Evolutionary conservation across 2,329 filamentous ascomycete species (phyloP), one percentile per base, ranked within the genome.

Genomic region (Fusarium sp.): DNA sequence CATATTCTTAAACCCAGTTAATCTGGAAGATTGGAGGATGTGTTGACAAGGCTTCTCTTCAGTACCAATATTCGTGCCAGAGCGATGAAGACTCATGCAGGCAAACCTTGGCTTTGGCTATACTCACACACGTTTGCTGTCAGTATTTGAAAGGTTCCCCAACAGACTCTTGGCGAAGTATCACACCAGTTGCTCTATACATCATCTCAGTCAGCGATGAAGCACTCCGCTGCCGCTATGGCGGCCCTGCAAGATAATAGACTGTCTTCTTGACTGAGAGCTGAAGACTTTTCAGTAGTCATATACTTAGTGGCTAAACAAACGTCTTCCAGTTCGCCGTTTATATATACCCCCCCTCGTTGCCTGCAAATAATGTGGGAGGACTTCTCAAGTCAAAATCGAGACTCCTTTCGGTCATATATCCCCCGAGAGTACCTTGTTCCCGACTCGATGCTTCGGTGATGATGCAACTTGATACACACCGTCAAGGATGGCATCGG

Each of bases 1-100:
- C 4, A 4, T 4, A 4, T 11, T 15, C 12, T 35, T 19, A 15
- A 3, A 21, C 6, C 18, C 1, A 21, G 18, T 11, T 1, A 11
- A 9, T 9, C n/a, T 52, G 32, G 9, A 16, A 25, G 9, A 21
- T 16, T 25, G 15, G 18, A 2, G 16, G 30, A 35, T 23, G 0
- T 1, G n/a, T 25, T 9, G 18, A 25, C n/a, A 11, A 52, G n/a
- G 12, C n/a, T 19, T 15, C 32, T 25, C 32, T 35, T 11, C 4
- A 21, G 6, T 6, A 35, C 32, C 18, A 35, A 35, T 1, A 35
- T 3, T 25, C 15, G n/a, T 21, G 32, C 9, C 49, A 52, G n/a
- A 15, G 6, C 12, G 3, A 35, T 6, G 30, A 10, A 33, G 32
- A 35, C 18, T 35, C 18, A 6, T n/a, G n/a, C 12, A 9, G 12